phyloP scores from a whole-genome alignment of 805 yeast species.

The Blastobotrys peoriensis region DNA sequence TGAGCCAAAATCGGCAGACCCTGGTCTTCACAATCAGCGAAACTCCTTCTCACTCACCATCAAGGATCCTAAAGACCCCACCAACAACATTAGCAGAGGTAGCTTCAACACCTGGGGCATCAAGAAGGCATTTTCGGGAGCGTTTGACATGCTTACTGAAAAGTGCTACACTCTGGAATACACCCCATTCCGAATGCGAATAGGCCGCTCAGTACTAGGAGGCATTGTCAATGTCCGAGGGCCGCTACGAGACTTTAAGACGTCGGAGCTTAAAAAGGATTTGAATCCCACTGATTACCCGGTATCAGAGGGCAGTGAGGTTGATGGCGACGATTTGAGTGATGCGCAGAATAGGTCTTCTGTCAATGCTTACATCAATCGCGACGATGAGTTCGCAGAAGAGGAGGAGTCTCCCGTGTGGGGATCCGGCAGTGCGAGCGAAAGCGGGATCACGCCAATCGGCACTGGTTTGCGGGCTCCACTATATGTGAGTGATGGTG shows the following conservation, averaged over 20 bases:
- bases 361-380: too few relatives aligned
- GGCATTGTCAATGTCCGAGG: slow-evolving; percentile 73
- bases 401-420: too few relatives aligned
- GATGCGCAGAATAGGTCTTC: too few relatives aligned
- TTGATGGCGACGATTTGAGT: too few relatives aligned
- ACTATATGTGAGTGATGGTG: too few relatives aligned
- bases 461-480: too few relatives aligned
- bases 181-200: slow-evolving; percentile 58
- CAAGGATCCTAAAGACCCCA: slow-evolving; percentile 80
- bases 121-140: slow-evolving; percentile 83
- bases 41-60: slow-evolving; percentile 64
- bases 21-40: slow-evolving; percentile 40
- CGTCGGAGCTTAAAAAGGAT: slow-evolving; percentile 8
- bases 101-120: slow-evolving; percentile 74
- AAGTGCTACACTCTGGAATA: slow-evolving; percentile 67
- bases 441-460: too few relatives aligned
- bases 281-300: too few relatives aligned
- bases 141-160: slow-evolving; percentile 68
- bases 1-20: slow-evolving; percentile 49
- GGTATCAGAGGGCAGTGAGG: too few relatives aligned
- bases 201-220: slow-evolving; percentile 71
- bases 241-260: slow-evolving; percentile 49
- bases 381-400: too few relatives aligned
- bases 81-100: slow-evolving; percentile 82
- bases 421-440: too few relatives aligned